Conservation (phyloP, 148 eudicot species). For the Selenicereus undatus region DNA sequence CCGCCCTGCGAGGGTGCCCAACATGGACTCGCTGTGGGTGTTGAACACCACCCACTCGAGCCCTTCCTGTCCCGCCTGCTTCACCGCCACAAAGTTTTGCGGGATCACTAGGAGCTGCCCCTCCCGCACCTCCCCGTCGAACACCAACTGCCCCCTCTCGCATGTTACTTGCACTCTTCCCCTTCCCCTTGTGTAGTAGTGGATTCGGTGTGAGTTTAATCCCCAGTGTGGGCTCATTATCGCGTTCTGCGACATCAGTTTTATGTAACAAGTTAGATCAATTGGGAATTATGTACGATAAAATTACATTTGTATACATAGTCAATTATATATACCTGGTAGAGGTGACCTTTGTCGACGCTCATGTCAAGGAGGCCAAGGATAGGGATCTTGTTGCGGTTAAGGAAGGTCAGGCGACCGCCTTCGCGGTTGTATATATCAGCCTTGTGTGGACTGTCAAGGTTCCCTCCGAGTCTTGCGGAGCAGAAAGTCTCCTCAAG, state of each 20-base stretch:
- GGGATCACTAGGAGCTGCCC: slow-evolving; percentile 64
- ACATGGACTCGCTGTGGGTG: slow-evolving; percentile 43
- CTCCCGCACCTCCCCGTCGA: slow-evolving; percentile 40
- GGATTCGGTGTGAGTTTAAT: slow-evolving; percentile 49
- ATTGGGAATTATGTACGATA: too few species aligned
- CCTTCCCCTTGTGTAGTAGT: slow-evolving; percentile 43
- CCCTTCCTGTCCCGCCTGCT: slow-evolving; percentile 47
- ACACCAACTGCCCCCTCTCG: slow-evolving; percentile 35
- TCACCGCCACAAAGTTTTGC: slow-evolving; percentile 47
- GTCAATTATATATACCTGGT: slow-evolving; percentile 38
- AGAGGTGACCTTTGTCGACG: slow-evolving; percentile 47
- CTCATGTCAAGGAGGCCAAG: slow-evolving; percentile 48
- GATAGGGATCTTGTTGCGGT: slow-evolving; percentile 48
- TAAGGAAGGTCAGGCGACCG: slow-evolving; percentile 45
- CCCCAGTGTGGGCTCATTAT: slow-evolving; percentile 54
- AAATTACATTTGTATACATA: too few species aligned
- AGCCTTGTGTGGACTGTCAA: slow-evolving; percentile 34
- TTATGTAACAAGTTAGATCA: neutral
- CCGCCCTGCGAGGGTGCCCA: slow-evolving; percentile 38
- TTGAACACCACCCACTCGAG: slow-evolving; percentile 55
- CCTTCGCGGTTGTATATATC: slow-evolving; percentile 61
- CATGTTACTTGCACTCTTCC: slow-evolving; percentile 47
- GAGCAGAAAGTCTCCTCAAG: slow-evolving; percentile 47
- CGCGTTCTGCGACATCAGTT: slow-evolving; percentile 40
- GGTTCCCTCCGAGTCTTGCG: slow-evolving; percentile 26